Evolutionary conservation across 1,284 basidiomycete species (phyloP).

Genomic region (Chiua sp.): DNA sequence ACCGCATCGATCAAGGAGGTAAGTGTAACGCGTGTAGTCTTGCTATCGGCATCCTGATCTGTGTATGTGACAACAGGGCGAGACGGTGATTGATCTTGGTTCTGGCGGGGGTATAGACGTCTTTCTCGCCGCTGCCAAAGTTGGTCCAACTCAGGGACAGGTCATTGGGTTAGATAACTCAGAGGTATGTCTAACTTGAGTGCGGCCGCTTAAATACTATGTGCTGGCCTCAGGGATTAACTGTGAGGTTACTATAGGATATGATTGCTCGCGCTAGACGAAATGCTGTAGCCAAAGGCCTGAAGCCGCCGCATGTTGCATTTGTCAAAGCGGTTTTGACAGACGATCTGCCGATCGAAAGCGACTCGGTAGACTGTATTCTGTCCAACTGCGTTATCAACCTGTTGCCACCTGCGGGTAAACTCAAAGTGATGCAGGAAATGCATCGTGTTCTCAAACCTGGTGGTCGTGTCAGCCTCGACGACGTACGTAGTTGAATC

Average conservation of each 20-base stretch:
- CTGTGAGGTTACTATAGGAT: constrained; percentile 38
- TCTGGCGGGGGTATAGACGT: constrained; percentile 60
- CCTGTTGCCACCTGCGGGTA: constrained; percentile 47
- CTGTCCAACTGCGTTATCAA: constrained; percentile 63
- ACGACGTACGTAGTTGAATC: constrained; percentile 21
- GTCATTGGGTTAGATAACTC: constrained; percentile 60
- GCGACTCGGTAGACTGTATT: constrained; percentile 54
- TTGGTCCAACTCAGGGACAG: constrained; percentile 52
- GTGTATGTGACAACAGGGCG: constrained; percentile 44
- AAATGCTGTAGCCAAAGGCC: constrained; percentile 46
- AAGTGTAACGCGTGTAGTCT: background rate
- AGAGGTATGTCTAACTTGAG: constrained; percentile 31
- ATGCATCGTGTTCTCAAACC: constrained; percentile 52
- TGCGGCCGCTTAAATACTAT: background rate
- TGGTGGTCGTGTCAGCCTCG: constrained; percentile 52
- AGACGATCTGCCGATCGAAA: constrained; percentile 50
- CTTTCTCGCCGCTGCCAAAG: constrained; percentile 53
- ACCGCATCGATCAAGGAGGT: constrained; percentile 50
- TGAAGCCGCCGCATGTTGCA: constrained; percentile 50
- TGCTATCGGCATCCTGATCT: background rate
- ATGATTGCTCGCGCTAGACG: constrained; percentile 52
- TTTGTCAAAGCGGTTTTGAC: constrained; percentile 50
- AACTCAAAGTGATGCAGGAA: constrained; percentile 48
- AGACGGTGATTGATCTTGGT: constrained; percentile 58
- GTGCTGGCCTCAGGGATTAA: background rate